These are phyloP conservation scores for Microstegium vimineum DNA, from an alignment of 176 grass and related monocot genomes.

Conservation along the genomic window DNA sequence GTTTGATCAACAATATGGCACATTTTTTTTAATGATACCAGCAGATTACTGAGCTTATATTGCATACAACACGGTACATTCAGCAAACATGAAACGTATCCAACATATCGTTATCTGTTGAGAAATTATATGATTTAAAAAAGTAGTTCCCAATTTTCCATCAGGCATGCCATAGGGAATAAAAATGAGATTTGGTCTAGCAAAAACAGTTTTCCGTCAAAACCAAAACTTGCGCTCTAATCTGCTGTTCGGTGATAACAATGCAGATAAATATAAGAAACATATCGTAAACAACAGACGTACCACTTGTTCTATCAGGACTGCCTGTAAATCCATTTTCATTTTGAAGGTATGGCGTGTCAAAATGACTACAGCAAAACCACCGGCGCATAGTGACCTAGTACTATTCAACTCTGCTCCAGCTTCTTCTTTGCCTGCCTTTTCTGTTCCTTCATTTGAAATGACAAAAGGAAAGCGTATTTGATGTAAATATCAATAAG, in stretches of 20 bases:
- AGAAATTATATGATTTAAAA: neutral
- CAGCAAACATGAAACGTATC: neutral
- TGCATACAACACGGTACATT: neutral
- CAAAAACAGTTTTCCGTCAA: neutral
- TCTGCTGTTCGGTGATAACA: neutral
- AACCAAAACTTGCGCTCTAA: neutral
- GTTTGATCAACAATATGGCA: neutral
- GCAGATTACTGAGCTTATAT: neutral
- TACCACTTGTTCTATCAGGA: constrained; percentile 46
- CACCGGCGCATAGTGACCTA: constrained; percentile 55
- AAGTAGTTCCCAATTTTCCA: neutral
- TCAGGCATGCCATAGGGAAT: neutral
- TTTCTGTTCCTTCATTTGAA: neutral
- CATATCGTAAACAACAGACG: neutral
- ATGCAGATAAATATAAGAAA: no score
- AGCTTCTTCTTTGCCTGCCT: neutral
- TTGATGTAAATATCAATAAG: neutral
- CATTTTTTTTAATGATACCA: neutral
- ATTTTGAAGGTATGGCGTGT: constrained; percentile 39
- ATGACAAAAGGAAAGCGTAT: neutral
- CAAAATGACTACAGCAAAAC: constrained; percentile 66
- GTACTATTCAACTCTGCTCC: neutral
- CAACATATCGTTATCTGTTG: neutral
- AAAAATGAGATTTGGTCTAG: neutral
- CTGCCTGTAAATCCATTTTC: constrained; percentile 40